Evolutionary conservation across 805 yeast species (phyloP).

Genomic region (Kluyveromyces wickerhamii): DNA sequence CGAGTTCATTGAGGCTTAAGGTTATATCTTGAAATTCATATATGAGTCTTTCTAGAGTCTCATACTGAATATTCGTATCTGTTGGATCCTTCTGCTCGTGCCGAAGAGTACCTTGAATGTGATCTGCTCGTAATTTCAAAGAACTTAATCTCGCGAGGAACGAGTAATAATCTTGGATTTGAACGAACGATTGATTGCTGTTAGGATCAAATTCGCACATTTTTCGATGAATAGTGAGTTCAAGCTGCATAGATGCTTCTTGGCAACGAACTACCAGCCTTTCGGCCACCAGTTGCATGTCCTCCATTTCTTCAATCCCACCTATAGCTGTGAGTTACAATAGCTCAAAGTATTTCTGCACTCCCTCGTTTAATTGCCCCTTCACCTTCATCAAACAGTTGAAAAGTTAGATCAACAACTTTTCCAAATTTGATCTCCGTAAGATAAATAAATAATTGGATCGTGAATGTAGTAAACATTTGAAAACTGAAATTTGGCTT

Average conservation of each 20-base stretch:
- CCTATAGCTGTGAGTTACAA: no score
- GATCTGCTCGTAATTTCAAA: slow-evolving; percentile 5
- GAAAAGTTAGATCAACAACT: no score
- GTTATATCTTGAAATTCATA: slow-evolving; percentile 24
- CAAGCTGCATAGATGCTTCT: slow-evolving; percentile 26
- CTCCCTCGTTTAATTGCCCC: no score
- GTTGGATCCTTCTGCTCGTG: not conserved
- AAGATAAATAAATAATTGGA: no score
- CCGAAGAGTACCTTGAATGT: slow-evolving; percentile 1
- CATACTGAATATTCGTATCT: not conserved
- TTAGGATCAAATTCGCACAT: slow-evolving; percentile 9
- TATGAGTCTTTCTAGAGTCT: slow-evolving; percentile 11
- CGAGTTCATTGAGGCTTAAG: slow-evolving; percentile 19
- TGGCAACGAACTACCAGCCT: slow-evolving; percentile 22
- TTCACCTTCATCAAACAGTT: no score
- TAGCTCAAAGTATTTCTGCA: no score
- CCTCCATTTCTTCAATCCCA: no score
- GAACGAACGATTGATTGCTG: slow-evolving; percentile 2
- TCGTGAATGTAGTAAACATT: no score
- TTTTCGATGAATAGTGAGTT: slow-evolving; percentile 23
- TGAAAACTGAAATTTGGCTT: no score
- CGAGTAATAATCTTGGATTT: slow-evolving; percentile 5
- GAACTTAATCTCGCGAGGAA: slow-evolving; percentile 5
- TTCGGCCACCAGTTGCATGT: slow-evolving; percentile 20
- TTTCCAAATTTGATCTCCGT: no score